phyloP scores from a whole-genome alignment of 202 grass and related monocot genomes.

The Setaria viridis region DNA sequence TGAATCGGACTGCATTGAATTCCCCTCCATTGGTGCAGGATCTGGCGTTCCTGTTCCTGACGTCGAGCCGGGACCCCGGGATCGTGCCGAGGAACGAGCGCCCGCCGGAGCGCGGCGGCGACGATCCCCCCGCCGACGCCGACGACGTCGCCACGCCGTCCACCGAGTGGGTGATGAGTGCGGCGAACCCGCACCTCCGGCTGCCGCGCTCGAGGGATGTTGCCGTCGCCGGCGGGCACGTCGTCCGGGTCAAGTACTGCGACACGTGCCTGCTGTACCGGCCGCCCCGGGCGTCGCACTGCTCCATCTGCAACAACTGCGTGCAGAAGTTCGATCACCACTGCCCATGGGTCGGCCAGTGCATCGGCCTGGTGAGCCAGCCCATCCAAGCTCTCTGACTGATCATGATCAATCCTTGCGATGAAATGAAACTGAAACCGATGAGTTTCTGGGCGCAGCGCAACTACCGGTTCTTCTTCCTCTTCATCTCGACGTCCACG shows the following conservation, averaged over 20 bases:
- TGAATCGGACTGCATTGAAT: background rate
- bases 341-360: slow-evolving; percentile 97
- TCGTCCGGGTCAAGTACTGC: slow-evolving; percentile 85
- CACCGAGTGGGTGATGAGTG: slow-evolving; percentile 59
- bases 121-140: background rate
- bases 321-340: slow-evolving; percentile 88
- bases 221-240: slow-evolving; percentile 60
- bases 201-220: slow-evolving; percentile 75
- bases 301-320: slow-evolving; percentile 95
- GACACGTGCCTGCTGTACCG: slow-evolving; percentile 88
- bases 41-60: slow-evolving; percentile 68
- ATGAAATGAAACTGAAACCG: background rate
- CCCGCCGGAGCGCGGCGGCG: slow-evolving; percentile 40
- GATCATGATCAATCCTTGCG: too few relatives aligned
- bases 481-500: slow-evolving; percentile 86
- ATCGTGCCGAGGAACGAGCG: slow-evolving; percentile 86
- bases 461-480: slow-evolving; percentile 91
- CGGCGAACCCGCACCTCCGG: slow-evolving; percentile 63
- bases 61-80: slow-evolving; percentile 86
- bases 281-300: slow-evolving; percentile 78
- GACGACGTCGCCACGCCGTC: slow-evolving; percentile 52
- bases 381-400: too few relatives aligned
- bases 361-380: slow-evolving; percentile 67
- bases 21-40: slow-evolving; percentile 36
- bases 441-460: slow-evolving; percentile 44